Evolutionary conservation across 257 asterid genomes (phyloP), one percentile per base, ranked within the genome.

Genomic region (Solanum tacnaense): DNA sequence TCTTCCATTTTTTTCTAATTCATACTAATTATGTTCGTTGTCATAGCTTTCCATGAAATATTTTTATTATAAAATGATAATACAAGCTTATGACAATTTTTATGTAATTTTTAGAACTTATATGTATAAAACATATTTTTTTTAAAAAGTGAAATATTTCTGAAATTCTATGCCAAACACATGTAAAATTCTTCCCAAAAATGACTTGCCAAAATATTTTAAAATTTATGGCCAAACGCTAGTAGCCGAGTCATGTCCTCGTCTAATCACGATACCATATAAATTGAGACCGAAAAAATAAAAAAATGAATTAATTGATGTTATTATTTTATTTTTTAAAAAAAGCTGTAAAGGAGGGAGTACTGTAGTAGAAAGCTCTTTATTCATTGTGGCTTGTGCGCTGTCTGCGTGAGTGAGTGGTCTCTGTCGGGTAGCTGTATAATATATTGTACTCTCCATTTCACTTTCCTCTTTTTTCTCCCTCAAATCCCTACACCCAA

Each of bases 381-480:
- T 81, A 81, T 81, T 81, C 67, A 81, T 46, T 81, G 68, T 46
- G 85, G 67, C 18, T 16, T 49, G 71, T 52, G 86, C 31, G 86
- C 44, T 82, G 86, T 49, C 85, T 81, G 89, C 84, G 88, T 87
- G 89, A 84, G 89, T 58, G 89, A 84, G 86, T 44, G 92, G 90
- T 83, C 81, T 86, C 86, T 88, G 91, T 89, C 89, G 90, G 88
- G 52, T 46, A 87, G 31, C 86, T 87, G 68, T 27, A 27, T 78
- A 41, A 44, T 79, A 79, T 0, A 27, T 81, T 44, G 10, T 81
- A 27, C 85, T 27, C 76, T 74, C 9, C 72, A 10, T 35, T 79
- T 60, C 44, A 67, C 91, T 89, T 79, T 90, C 78, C 88, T 89
- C 89, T 81, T 65, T 92, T 36, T 36, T 68, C 90, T 75, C 92